A percentile compares a stretch with the other conserved stretches of the same genome.
These are phyloP conservation scores for Elongisporangium anandrum DNA, from an alignment of 352 stramenopile genomes.

Conservation along the genomic window DNA sequence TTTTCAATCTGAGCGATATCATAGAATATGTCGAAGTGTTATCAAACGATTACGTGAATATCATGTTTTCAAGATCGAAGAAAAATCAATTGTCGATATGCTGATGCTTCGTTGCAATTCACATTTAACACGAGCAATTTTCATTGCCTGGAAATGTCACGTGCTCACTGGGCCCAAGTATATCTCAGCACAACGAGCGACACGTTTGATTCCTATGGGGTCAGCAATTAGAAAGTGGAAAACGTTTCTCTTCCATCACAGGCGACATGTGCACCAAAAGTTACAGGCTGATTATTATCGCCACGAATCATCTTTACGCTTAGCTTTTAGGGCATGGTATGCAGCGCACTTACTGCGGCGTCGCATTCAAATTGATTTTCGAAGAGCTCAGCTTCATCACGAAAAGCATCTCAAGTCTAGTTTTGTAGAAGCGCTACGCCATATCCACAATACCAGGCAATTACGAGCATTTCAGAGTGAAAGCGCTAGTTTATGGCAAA, in stretches of 20 bases:
- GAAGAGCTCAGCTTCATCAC: neutral
- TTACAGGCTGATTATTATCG: neutral
- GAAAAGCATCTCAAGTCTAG: neutral
- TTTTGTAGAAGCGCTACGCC: neutral
- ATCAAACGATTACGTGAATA: neutral
- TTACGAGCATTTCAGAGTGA: neutral
- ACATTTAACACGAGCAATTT: neutral
- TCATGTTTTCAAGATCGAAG: neutral
- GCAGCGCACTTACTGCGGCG: neutral
- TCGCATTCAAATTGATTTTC: neutral
- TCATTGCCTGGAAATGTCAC: neutral
- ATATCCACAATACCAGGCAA: neutral
- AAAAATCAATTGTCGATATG: neutral
- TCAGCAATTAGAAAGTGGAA: neutral
- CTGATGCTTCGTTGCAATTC: neutral
- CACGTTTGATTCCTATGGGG: neutral
- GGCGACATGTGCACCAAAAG: neutral
- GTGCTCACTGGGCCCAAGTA: neutral
- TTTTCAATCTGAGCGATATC: neutral
- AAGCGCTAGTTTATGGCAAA: neutral
- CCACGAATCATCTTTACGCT: neutral
- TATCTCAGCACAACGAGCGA: neutral
- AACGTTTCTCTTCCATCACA: neutral
- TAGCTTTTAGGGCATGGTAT: neutral
- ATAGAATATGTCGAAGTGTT: neutral